Percentiles rank a stretch among this genome's conserved stretches.
phyloP scores from a whole-genome alignment of 495 filamentous ascomycete genomes.

The Bacidia rubella region DNA sequence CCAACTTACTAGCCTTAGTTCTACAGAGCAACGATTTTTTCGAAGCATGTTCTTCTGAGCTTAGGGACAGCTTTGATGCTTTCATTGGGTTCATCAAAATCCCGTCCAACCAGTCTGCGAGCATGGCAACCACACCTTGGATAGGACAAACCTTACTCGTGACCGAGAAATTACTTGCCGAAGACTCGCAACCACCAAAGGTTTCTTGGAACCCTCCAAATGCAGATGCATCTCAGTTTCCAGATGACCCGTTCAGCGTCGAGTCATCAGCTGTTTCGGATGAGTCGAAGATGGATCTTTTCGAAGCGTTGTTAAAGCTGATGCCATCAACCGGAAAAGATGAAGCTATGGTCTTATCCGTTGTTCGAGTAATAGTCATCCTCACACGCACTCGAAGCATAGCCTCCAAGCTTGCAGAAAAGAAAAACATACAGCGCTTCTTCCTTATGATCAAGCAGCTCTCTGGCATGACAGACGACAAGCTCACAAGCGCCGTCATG shows the following conservation, averaged over 20 bases:
- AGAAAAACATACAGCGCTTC: constrained; percentile 73
- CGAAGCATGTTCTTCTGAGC: constrained; percentile 52
- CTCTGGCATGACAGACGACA: constrained; percentile 57
- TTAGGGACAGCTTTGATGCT: constrained; percentile 64
- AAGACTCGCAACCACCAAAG: constrained; percentile 68
- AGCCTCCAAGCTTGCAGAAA: constrained; percentile 66
- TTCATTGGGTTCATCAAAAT: constrained; percentile 74
- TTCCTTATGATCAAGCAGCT: constrained; percentile 93
- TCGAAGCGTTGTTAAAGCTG: constrained; percentile 64
- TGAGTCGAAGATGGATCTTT: constrained; percentile 53
- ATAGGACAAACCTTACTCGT: constrained; percentile 81
- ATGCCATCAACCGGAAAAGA: constrained; percentile 80
- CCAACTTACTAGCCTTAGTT: constrained; percentile 80
- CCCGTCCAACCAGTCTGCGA: constrained; percentile 45
- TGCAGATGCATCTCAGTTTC: constrained; percentile 23
- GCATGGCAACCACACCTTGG: constrained; percentile 70
- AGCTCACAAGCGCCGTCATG: constrained; percentile 70
- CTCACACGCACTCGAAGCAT: constrained; percentile 67
- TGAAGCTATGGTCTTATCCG: constrained; percentile 66
- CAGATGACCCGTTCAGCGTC: constrained; percentile 37
- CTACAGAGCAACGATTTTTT: constrained; percentile 76
- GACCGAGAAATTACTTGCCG: constrained; percentile 74
- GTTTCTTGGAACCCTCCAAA: constrained; percentile 57
- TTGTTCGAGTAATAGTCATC: constrained; percentile 76
- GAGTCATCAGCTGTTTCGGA: constrained; percentile 50